A percentile compares a stretch with the other conserved stretches of the same genome.
Evolutionary conservation across 768 basidiomycete genomes (phyloP).

Genomic region (Hypholoma sublateritium): DNA sequence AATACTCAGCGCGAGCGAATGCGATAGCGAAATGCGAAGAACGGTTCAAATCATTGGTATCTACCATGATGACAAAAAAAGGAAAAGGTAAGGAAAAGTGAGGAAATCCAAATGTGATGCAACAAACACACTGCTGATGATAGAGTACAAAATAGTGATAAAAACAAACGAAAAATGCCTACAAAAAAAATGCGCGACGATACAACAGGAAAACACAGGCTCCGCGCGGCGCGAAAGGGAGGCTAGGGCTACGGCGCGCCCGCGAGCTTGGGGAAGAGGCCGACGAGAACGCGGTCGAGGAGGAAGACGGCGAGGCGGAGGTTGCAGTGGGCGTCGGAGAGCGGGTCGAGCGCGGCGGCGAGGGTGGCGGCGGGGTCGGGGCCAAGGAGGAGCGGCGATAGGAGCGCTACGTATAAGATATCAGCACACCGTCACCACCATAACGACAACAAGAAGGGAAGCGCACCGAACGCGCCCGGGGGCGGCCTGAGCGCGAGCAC

Average conservation of each 20-base stretch:
- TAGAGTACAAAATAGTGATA: no score
- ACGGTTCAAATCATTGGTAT: no score
- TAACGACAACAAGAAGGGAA: not conserved
- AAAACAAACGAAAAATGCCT: no score
- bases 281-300: slow-evolving; percentile 69
- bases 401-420: slow-evolving; percentile 28
- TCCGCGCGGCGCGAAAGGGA: no score
- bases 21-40: no score
- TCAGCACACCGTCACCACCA: not conserved
- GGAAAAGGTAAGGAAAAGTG: no score
- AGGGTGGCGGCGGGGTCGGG: slow-evolving; percentile 48
- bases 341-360: slow-evolving; percentile 55
- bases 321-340: slow-evolving; percentile 70
- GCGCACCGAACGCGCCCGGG: slow-evolving; percentile 34
- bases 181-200: no score
- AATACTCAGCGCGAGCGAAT: no score
- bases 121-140: no score
- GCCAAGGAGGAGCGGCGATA: slow-evolving; percentile 56
- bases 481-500: slow-evolving; percentile 37
- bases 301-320: slow-evolving; percentile 73
- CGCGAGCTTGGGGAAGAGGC: slow-evolving; percentile 77
- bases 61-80: no score
- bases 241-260: slow-evolving; percentile 8
- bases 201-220: no score
- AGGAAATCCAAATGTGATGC: no score